These are phyloP conservation scores for Claviceps africana DNA, from an alignment of 2,329 filamentous ascomycete genomes.

Conservation along the genomic window DNA sequence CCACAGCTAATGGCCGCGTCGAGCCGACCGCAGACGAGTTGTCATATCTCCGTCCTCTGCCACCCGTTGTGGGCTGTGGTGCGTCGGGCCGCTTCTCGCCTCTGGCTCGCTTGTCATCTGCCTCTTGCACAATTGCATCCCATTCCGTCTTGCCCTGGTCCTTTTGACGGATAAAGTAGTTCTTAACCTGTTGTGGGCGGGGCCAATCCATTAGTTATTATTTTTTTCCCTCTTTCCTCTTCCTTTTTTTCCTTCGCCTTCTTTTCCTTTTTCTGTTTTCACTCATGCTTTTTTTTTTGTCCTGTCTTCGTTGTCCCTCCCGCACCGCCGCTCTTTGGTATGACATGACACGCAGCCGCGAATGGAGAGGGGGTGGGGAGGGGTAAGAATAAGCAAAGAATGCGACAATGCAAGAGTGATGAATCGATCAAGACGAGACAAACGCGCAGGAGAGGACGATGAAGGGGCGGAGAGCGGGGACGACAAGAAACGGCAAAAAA, in stretches of 20 bases:
- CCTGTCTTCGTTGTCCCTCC: no score
- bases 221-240: background rate
- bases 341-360: conserved; percentile 1
- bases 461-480: background rate
- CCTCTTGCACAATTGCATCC: conserved; percentile 44
- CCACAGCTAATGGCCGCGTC: conserved; percentile 32
- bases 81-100: conserved; percentile 48
- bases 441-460: background rate
- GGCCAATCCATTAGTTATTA: background rate
- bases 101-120: conserved; percentile 39
- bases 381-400: background rate
- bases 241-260: background rate
- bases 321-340: background rate
- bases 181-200: conserved; percentile 44
- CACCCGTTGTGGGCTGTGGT: conserved; percentile 37
- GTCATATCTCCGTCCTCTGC: conserved; percentile 37
- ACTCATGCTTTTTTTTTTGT: background rate
- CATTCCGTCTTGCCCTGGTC: conserved; percentile 45
- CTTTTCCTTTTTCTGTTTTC: no score
- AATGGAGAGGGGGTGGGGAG: background rate
- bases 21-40: conserved; percentile 18
- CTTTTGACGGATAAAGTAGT: conserved; percentile 51
- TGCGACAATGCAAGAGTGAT: background rate
- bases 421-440: background rate
- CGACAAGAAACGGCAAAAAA: no score